phyloP scores from a whole-genome alignment of 192 early-diverging fungal genomes.

The Chytriomyces hyalinus region DNA sequence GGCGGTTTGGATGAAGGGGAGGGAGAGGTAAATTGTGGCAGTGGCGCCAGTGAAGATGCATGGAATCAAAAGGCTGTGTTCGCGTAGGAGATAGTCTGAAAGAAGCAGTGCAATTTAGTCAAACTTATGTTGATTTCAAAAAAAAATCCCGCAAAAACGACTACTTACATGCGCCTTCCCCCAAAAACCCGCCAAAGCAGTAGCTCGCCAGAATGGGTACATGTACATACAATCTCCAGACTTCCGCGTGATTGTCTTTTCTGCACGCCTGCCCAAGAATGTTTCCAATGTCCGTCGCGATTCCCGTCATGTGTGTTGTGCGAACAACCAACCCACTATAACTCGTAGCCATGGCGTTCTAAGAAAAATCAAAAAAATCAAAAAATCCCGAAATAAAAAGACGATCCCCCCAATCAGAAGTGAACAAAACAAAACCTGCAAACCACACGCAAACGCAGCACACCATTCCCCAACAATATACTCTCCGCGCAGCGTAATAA shows the following conservation, averaged over 20 bases:
- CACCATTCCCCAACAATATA: slow-evolving; percentile 60
- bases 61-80: slow-evolving; percentile 52
- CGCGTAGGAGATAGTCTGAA: slow-evolving; percentile 37
- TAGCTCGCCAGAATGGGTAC: slow-evolving; percentile 56
- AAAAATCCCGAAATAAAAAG: neutral
- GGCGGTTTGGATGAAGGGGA: slow-evolving; percentile 56
- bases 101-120: neutral
- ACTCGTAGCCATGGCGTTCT: slow-evolving; percentile 59
- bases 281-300: slow-evolving; percentile 64
- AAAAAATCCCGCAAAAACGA: neutral
- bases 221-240: slow-evolving; percentile 62
- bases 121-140: neutral
- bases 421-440: slow-evolving; percentile 42
- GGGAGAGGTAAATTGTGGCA: slow-evolving; percentile 47
- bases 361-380: neutral
- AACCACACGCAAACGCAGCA: slow-evolving; percentile 61
- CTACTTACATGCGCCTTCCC: slow-evolving; percentile 27
- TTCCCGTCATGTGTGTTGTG: slow-evolving; percentile 68
- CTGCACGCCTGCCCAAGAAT: slow-evolving; percentile 60
- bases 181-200: slow-evolving; percentile 48
- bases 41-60: slow-evolving; percentile 54
- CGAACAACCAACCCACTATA: slow-evolving; percentile 61
- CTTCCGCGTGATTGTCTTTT: slow-evolving; percentile 51
- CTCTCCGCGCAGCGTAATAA: slow-evolving; percentile 48
- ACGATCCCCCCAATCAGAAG: neutral